A percentile compares a stretch with the other conserved stretches of the same genome.
Evolutionary conservation across 2,329 filamentous ascomycete genomes (phyloP).

Genomic region (Magnaporthiopsis poae): DNA sequence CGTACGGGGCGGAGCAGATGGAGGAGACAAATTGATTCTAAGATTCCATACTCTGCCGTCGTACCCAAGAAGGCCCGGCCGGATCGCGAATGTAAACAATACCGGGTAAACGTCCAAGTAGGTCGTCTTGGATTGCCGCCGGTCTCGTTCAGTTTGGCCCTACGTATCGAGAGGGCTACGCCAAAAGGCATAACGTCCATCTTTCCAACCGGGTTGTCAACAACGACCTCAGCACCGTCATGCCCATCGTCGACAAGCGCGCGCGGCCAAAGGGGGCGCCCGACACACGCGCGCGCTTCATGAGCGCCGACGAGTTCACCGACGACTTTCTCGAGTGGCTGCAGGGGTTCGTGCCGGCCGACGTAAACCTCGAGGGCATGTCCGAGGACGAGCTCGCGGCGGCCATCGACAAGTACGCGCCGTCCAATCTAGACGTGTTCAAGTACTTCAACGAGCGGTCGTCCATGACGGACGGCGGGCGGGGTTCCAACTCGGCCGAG

Average conservation of each 20-base stretch:
- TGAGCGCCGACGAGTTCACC: constrained; percentile 50
- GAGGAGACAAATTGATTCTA: too few species aligned
- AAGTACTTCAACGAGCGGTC: constrained; percentile 27
- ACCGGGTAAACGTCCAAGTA: too few species aligned
- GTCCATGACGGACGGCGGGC: constrained; percentile 24
- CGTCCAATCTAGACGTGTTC: constrained; percentile 21
- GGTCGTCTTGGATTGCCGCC: too few species aligned
- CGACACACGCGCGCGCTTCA: constrained; percentile 49
- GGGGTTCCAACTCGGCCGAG: constrained; percentile 30
- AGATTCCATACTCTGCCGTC: too few species aligned
- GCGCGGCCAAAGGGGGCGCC: constrained; percentile 39
- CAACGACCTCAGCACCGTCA: constrained; percentile 67
- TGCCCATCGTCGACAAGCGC: constrained; percentile 68
- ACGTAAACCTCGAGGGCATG: constrained; percentile 17
- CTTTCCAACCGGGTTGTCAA: too few species aligned
- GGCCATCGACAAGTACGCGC: constrained; percentile 21
- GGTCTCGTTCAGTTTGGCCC: too few species aligned
- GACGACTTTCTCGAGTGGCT: constrained; percentile 45
- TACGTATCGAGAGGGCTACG: too few species aligned
- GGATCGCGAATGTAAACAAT: too few species aligned
- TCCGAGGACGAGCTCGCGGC: constrained; percentile 17
- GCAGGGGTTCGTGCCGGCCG: constrained; percentile 23
- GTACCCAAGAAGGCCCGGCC: too few species aligned
- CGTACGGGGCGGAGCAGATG: constrained; percentile 74
- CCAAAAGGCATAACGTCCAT: too few species aligned